phyloP scores from a whole-genome alignment of 2,329 filamentous ascomycete species.

The Colletotrichum sublineola region DNA sequence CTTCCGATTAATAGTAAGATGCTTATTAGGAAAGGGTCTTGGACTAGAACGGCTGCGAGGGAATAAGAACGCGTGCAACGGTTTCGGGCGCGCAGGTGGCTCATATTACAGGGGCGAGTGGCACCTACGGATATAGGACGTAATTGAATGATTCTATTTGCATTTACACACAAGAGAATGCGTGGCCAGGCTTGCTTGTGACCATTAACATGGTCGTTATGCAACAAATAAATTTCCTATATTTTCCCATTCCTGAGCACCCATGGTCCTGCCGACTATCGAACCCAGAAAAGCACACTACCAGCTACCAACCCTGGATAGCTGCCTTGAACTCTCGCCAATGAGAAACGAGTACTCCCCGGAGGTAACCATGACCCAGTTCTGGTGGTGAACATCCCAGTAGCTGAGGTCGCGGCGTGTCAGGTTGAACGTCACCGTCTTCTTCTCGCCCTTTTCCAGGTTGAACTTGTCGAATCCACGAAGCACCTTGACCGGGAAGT shows the following conservation, averaged over 20 bases:
- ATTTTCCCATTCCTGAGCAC: background rate
- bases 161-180: background rate
- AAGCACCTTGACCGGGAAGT: conserved; percentile 71
- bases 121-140: background rate
- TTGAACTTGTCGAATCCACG: conserved; percentile 75
- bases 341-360: conserved; percentile 67
- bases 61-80: background rate
- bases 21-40: background rate
- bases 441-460: conserved; percentile 66
- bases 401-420: conserved; percentile 73
- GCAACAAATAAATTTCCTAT: background rate
- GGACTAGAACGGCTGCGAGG: background rate
- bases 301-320: conserved; percentile 57
- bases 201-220: conserved; percentile 2
- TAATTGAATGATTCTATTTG: background rate
- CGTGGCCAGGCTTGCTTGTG: background rate
- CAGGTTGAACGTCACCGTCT: conserved; percentile 65
- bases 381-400: conserved; percentile 69
- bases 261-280: background rate
- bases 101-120: background rate
- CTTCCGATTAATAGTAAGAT: background rate
- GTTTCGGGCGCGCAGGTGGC: background rate
- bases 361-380: conserved; percentile 65
- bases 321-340: conserved; percentile 68
- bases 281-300: conserved; percentile 1